Conservation (phyloP, 208 protist species). For the Crithidia sp. region DNA sequence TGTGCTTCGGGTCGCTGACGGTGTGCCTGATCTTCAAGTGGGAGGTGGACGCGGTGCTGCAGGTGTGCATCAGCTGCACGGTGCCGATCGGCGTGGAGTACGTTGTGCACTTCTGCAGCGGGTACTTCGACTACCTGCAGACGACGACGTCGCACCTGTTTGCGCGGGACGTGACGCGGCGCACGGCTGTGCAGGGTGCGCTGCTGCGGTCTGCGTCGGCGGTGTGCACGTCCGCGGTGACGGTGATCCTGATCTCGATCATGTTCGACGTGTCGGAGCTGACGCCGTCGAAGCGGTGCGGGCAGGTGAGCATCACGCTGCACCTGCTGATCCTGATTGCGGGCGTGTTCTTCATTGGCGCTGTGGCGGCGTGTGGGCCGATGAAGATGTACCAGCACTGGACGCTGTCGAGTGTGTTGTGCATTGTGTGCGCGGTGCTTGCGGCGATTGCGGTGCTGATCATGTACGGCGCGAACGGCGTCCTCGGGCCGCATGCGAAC, state of each 20-base stretch:
- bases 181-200: constrained; percentile 40
- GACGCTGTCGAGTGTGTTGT: constrained; percentile 40
- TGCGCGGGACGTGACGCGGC: constrained; percentile 40
- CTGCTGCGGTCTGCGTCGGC: constrained; percentile 43
- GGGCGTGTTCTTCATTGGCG: constrained; percentile 37
- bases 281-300: constrained; percentile 34
- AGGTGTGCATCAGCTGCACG: constrained; percentile 54
- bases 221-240: constrained; percentile 38
- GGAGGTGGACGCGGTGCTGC: constrained; percentile 47
- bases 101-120: constrained; percentile 50
- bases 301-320: constrained; percentile 44
- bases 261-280: constrained; percentile 49
- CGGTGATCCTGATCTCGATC: constrained; percentile 38
- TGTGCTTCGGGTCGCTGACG: constrained; percentile 51
- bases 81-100: constrained; percentile 61
- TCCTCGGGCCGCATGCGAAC: constrained; percentile 25
- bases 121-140: constrained; percentile 73
- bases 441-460: constrained; percentile 31
- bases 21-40: constrained; percentile 44
- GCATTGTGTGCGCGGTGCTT: constrained; percentile 30
- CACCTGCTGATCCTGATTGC: constrained; percentile 49
- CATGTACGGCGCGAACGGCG: constrained; percentile 35
- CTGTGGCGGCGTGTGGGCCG: constrained; percentile 39
- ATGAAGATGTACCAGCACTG: constrained; percentile 45
- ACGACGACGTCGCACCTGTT: constrained; percentile 65